Evolutionary conservation across 2,329 filamentous ascomycete species (phyloP), one percentile per base, ranked within the genome.

Genomic region (Trichoderma koningii): DNA sequence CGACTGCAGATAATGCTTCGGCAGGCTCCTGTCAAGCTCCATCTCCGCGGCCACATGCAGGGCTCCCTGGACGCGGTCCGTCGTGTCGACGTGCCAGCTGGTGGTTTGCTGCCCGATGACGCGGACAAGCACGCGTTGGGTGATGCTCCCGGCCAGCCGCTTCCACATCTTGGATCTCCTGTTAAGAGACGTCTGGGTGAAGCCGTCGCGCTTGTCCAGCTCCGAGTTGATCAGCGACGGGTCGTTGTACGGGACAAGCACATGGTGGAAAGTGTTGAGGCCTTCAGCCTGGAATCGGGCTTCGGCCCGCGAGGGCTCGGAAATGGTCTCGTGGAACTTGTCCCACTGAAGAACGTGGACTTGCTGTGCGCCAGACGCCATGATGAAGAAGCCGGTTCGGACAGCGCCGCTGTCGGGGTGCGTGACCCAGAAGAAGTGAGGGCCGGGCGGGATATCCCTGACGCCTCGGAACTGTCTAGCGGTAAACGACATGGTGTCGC

Each of bases 361-460:
- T 5, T 71, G 72, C 15, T 76, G 69, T 3, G 67, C 67, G 12
- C 73, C 70, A 1, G 73, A 74, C 0, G 79, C 78, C 50, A 80
- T 73, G 63, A 88, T 77, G 85, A 86, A 89, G 71, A 83, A 86
- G 5, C 85, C 87, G 63, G 78, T 83, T 3, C 86, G 80, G 34
- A 80, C 74, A 2, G 83, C 83, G 19, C 80, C 76, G 19, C 78
- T 77, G 2, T 77, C 76, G 0, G 80, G 78, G 23, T 83, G 79
- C 2, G 85, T 78, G 30, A 83, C 80, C 85, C 85, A 89, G 65
- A 88, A 77, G 66, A 89, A 83, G 71, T 89, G 87, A 15, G 82
- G 73, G 0, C 87, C 87, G 0, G 77, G 71, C 0, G 85, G 84
- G 28, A 89, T 76, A 63, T 85, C 78, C 23, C 80, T 80, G 65